Percentiles rank a stretch among this genome's conserved stretches.
Evolutionary conservation across 2,329 filamentous ascomycete species (phyloP).

Genomic region (Esteya vermicola): DNA sequence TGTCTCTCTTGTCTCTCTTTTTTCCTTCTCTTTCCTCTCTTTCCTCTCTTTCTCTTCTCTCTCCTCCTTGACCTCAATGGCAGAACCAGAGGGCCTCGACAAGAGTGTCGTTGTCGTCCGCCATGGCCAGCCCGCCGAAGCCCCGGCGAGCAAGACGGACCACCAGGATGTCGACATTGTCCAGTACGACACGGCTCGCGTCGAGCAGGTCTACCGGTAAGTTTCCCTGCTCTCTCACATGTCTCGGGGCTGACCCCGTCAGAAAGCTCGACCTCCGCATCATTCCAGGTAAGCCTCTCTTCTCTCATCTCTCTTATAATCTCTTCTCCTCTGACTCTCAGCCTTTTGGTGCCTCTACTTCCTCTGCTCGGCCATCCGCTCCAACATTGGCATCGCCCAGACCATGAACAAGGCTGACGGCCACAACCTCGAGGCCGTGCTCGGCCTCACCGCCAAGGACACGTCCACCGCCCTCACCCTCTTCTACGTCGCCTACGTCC

Average conservation of each 20-base stretch:
- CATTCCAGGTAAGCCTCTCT: conserved; percentile 33
- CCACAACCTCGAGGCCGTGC: conserved; percentile 61
- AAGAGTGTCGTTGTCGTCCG: neutral
- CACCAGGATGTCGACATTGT: conserved; percentile 7
- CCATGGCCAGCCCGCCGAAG: neutral
- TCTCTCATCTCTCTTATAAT: neutral
- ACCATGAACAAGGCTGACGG: conserved; percentile 66
- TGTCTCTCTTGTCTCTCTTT: too few relatives aligned
- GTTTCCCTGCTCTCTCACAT: neutral
- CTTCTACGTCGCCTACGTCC: conserved; percentile 84
- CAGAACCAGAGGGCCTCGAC: neutral
- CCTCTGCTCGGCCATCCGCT: conserved; percentile 79
- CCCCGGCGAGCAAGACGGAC: too few relatives aligned
- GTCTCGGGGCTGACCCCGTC: neutral
- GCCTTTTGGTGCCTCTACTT: conserved; percentile 90
- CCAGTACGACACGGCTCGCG: conserved; percentile 34
- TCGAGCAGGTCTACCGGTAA: conserved; percentile 39
- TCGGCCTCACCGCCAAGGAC: conserved; percentile 58
- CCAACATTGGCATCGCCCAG: conserved; percentile 85
- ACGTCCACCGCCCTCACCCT: conserved; percentile 73
- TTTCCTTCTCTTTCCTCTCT: neutral
- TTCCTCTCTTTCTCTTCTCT: neutral
- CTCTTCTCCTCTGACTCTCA: conserved; percentile 11
- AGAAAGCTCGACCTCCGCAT: conserved; percentile 43
- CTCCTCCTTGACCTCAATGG: neutral